phyloP scores from a whole-genome alignment of 768 basidiomycete genomes.

The Rhodotorula kratochvilovae region DNA sequence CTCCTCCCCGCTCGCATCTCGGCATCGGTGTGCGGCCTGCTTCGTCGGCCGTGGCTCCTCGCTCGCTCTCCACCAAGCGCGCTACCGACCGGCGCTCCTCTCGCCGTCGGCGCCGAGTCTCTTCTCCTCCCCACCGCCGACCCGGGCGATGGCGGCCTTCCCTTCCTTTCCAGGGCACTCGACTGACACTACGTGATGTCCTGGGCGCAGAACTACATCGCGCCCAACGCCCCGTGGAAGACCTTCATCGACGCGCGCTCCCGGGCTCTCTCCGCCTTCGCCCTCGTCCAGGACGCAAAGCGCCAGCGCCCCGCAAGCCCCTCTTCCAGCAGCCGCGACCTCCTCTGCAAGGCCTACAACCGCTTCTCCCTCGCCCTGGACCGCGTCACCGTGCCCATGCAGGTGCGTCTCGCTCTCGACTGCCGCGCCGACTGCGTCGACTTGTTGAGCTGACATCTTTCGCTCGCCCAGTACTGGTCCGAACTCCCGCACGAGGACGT shows the following conservation, averaged over 20 bases:
- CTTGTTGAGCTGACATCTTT: neutral
- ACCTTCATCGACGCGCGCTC: neutral
- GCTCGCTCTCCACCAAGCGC: no score
- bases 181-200: neutral
- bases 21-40: no score
- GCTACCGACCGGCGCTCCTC: no score
- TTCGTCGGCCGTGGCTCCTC: no score
- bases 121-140: no score
- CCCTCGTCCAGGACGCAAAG: neutral
- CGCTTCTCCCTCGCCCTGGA: slow-evolving; percentile 1
- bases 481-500: neutral
- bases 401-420: slow-evolving; percentile 2
- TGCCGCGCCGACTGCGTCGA: neutral
- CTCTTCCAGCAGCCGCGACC: neutral
- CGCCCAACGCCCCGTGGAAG: slow-evolving; percentile 11
- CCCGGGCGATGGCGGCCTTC: no score
- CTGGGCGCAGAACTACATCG: neutral
- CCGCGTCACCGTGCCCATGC: slow-evolving; percentile 2
- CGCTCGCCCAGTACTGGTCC: slow-evolving; percentile 10
- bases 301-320: neutral
- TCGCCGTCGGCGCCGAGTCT: no score
- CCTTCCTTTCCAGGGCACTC: no score
- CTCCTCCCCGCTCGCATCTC: neutral
- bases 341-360: neutral
- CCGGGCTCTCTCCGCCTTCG: neutral